Percentiles rank a stretch among this genome's conserved stretches.
phyloP scores from a whole-genome alignment of 1,139 yeast species.

The Saccharomyces hybrid region DNA sequence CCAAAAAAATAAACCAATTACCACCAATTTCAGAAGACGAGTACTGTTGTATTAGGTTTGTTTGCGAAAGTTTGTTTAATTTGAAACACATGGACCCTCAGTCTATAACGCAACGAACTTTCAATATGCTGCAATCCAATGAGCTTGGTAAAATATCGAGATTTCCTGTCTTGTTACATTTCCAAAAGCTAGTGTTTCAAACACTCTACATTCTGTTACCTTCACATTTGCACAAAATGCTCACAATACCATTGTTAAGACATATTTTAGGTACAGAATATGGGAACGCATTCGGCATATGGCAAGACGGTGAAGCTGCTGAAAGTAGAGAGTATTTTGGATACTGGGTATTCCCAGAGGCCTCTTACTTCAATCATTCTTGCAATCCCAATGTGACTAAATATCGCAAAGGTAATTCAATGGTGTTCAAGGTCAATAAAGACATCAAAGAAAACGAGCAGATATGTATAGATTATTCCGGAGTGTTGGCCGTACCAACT shows the following conservation, averaged over 20 bases:
- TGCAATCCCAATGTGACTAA: conserved; percentile 47
- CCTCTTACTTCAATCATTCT: conserved; percentile 65
- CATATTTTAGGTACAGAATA: conserved; percentile 53
- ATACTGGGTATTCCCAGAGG: conserved; percentile 57
- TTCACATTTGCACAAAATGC: conserved; percentile 32
- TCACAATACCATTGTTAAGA: conserved; percentile 40
- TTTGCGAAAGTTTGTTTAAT: conserved; percentile 27
- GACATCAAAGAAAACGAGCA: conserved; percentile 42
- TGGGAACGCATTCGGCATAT: conserved; percentile 70
- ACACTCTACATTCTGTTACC: conserved; percentile 43
- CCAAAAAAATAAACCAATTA: conserved; percentile 20
- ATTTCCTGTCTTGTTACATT: conserved; percentile 45
- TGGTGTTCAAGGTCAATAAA: conserved; percentile 34
- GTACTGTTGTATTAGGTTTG: conserved; percentile 36
- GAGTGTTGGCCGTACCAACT: conserved; percentile 39
- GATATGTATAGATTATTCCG: conserved; percentile 57
- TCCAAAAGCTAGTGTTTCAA: conserved; percentile 47
- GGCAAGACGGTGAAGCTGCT: conserved; percentile 42
- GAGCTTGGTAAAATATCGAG: conserved; percentile 43
- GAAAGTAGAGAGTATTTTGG: conserved; percentile 60
- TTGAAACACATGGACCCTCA: conserved; percentile 10
- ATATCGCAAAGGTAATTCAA: conserved; percentile 30
- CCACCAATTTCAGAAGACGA: conserved; percentile 36
- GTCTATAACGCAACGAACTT: conserved; percentile 19
- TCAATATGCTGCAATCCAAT: conserved; percentile 47